Evolutionary conservation across 768 basidiomycete species (phyloP), one percentile per base, ranked within the genome.

Genomic region (Rhizopogon vinicolor): DNA sequence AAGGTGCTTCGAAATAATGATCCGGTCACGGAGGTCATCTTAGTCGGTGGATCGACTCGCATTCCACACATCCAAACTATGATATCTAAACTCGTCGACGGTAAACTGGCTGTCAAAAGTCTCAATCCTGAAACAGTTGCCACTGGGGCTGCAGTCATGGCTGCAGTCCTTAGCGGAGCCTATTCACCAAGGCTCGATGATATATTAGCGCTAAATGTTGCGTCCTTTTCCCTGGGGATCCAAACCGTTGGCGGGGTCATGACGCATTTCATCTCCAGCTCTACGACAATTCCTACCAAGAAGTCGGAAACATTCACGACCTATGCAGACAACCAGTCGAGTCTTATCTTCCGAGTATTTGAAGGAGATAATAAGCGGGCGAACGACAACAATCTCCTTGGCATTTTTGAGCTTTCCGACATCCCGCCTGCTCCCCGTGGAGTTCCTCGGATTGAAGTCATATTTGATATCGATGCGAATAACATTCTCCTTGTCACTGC

Each of bases 71-170:
- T 98, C 68, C 87, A 91, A 72, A 95, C 96, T 76, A 90, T 98
- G 70, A 91, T 98, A 56, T 95, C 92, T 62, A 94, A 98, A 74
- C 96, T 91, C 84, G 97, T 98, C 82, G 91, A 91, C 72, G 94
- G 95, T 70, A 94, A 95, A 81, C 93, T 97, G 78, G 94, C 93
- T 66, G 93, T 93, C 83, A 97, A 95, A 84, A 89, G 87, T 76
- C 98, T 98, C 81, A 97, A 98, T 85, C 95, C 96, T 49, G 95
- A 97, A 77, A 94, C 95, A 54, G 93, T 98, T 56, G 96, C 96
- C 25, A 96, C 96, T 72, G 95, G 96, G 80, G 96, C 96, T 55
- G 96, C 96, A 58, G 93, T 98, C 65, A 94, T 98, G 77, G 96
- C 93, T 55, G 96, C 95, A 65, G 95, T 98, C 66, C 87, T 98